phyloP scores from a whole-genome alignment of 768 basidiomycete species.

The Saitozyma sp. region DNA sequence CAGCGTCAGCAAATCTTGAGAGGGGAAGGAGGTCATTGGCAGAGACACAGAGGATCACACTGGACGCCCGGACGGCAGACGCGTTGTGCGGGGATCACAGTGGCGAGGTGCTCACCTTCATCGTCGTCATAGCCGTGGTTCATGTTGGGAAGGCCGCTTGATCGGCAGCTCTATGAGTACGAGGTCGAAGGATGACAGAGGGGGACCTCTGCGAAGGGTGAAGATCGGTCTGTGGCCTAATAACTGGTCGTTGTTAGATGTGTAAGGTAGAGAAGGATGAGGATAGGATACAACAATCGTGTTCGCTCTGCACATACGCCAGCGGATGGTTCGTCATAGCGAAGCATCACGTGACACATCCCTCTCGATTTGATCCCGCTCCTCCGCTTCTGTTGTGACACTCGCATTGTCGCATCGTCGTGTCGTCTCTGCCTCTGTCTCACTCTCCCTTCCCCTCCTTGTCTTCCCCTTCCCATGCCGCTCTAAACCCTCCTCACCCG shows the following conservation, averaged over 20 bases:
- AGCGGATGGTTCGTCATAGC: slow-evolving; percentile 1
- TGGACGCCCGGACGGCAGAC: background rate
- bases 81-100: too few relatives aligned
- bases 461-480: background rate
- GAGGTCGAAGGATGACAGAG: background rate
- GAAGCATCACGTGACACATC: too few relatives aligned
- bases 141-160: slow-evolving; percentile 21
- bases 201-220: background rate
- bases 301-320: background rate
- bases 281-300: background rate
- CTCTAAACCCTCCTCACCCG: background rate
- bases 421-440: too few relatives aligned
- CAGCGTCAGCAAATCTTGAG: slow-evolving; percentile 1
- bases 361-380: background rate
- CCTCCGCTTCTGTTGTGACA: background rate
- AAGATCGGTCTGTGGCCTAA: too few relatives aligned
- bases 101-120: slow-evolving; percentile 30
- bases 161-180: background rate
- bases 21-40: background rate
- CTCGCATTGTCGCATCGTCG: too few relatives aligned
- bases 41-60: too few relatives aligned
- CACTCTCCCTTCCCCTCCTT: too few relatives aligned
- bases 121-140: slow-evolving; percentile 51
- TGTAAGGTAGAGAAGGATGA: too few relatives aligned
- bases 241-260: too few relatives aligned